Evolutionary conservation across 2,329 filamentous ascomycete genomes (phyloP).

Genomic region (Fusarium liriodendri): DNA sequence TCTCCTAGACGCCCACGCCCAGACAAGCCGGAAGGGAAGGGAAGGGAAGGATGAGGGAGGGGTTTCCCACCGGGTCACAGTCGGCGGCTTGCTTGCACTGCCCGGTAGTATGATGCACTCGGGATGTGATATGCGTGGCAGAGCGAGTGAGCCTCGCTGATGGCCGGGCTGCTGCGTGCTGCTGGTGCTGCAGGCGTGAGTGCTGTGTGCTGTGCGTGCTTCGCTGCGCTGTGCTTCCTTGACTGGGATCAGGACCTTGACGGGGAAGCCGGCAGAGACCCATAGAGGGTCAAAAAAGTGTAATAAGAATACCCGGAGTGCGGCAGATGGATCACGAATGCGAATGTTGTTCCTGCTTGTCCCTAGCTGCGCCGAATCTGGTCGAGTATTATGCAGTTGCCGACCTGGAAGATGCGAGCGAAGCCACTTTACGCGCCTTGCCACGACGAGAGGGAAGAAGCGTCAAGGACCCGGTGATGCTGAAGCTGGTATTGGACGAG

Average conservation of each 20-base stretch:
- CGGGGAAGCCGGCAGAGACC: background rate
- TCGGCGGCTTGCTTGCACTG: slow-evolving; percentile 4
- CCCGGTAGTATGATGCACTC: background rate
- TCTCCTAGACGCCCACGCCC: slow-evolving; percentile 4
- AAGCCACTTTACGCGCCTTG: background rate
- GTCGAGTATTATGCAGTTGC: background rate
- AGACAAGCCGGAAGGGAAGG: background rate
- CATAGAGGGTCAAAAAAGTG: background rate
- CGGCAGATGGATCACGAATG: background rate
- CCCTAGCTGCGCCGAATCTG: background rate
- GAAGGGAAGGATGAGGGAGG: background rate
- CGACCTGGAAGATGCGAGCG: background rate
- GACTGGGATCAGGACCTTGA: slow-evolving; percentile 1
- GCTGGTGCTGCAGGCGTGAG: background rate
- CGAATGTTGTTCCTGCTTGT: background rate
- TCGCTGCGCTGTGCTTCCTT: slow-evolving; percentile 12
- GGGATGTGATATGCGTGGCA: background rate
- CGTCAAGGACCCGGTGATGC: background rate
- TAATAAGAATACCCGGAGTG: background rate
- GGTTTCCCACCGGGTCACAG: background rate
- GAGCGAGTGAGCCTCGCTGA: slow-evolving; percentile 10
- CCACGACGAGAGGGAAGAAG: background rate
- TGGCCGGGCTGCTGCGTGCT: background rate
- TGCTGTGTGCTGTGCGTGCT: slow-evolving; percentile 11
- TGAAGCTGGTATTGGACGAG: background rate